phyloP scores from a whole-genome alignment of 345 rosid genomes.

The Gossypium sturtianum region DNA sequence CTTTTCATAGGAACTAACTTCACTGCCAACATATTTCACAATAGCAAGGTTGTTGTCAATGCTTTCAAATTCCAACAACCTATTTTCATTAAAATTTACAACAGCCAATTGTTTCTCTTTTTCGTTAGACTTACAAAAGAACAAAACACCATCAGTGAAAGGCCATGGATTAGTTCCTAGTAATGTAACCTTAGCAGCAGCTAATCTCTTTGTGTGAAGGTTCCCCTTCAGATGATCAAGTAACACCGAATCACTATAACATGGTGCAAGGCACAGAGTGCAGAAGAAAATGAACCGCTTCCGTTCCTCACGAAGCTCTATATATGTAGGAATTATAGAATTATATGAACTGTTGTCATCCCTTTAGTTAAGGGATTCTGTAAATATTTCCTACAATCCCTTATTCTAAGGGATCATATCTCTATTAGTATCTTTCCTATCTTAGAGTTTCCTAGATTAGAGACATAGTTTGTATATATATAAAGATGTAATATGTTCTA shows the following conservation, averaged over 20 bases:
- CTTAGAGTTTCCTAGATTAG: too few species aligned
- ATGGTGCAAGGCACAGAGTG: constrained; percentile 77
- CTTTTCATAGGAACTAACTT: constrained; percentile 17
- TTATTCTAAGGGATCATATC: too few species aligned
- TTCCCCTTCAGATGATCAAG: constrained; percentile 72
- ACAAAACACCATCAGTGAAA: constrained; percentile 75
- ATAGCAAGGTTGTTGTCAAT: constrained; percentile 41
- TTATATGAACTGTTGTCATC: too few species aligned
- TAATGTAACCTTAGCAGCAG: constrained; percentile 68
- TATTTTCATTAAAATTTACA: constrained; percentile 16
- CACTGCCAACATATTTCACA: constrained; percentile 39
- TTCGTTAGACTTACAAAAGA: constrained; percentile 51
- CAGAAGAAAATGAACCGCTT: constrained; percentile 76
- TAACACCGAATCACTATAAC: constrained; percentile 70
- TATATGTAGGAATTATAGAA: too few species aligned
- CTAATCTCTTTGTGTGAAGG: constrained; percentile 64
- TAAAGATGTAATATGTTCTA: too few species aligned
- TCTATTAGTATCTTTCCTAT: too few species aligned
- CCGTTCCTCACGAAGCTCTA: constrained; percentile 79
- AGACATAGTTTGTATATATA: too few species aligned
- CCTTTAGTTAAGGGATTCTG: too few species aligned
- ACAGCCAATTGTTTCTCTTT: constrained; percentile 23
- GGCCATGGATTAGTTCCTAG: constrained; percentile 83
- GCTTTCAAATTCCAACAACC: constrained; percentile 26
- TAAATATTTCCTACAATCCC: too few species aligned